Evolutionary conservation across 1,284 basidiomycete species (phyloP).

Genomic region (Vanrija sp.): DNA sequence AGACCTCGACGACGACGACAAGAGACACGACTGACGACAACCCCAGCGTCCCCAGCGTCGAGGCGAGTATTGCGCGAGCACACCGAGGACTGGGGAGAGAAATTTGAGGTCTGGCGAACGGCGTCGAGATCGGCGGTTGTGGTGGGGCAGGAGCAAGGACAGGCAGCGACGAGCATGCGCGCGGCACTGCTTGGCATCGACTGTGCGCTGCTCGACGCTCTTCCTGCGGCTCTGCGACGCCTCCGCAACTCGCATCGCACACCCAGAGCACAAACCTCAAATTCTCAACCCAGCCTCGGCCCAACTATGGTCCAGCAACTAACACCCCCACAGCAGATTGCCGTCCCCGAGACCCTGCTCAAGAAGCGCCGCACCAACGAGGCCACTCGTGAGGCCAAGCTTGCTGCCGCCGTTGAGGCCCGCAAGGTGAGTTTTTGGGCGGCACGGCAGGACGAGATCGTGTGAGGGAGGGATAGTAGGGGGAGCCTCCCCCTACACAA

Average conservation of each 20-base stretch:
- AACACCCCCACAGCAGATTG: slow-evolving; percentile 52
- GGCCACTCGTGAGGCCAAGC: slow-evolving; percentile 94
- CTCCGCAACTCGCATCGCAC: not conserved
- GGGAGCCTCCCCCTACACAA: slow-evolving; percentile 25
- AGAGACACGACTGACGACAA: too few species aligned
- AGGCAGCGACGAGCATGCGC: too few species aligned
- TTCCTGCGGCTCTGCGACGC: not conserved
- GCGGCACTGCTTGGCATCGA: too few species aligned
- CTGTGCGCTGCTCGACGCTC: too few species aligned
- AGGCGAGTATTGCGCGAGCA: too few species aligned
- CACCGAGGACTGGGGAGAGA: too few species aligned
- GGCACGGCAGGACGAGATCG: not conserved
- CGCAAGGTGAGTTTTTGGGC: slow-evolving; percentile 73
- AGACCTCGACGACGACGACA: too few species aligned
- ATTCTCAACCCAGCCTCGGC: not conserved
- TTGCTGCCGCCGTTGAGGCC: slow-evolving; percentile 76
- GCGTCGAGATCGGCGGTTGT: too few species aligned
- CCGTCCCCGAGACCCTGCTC: slow-evolving; percentile 97
- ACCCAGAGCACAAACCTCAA: not conserved
- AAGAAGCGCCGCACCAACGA: slow-evolving; percentile 99
- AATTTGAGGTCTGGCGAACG: too few species aligned
- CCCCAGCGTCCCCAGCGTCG: too few species aligned
- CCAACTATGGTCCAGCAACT: not conserved
- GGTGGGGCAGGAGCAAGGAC: too few species aligned
- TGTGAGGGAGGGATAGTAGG: not conserved